Evolutionary conservation across 352 stramenopile species (phyloP), one percentile per base, ranked within the genome.

Genomic region (Globisporangium heterothallicum): DNA sequence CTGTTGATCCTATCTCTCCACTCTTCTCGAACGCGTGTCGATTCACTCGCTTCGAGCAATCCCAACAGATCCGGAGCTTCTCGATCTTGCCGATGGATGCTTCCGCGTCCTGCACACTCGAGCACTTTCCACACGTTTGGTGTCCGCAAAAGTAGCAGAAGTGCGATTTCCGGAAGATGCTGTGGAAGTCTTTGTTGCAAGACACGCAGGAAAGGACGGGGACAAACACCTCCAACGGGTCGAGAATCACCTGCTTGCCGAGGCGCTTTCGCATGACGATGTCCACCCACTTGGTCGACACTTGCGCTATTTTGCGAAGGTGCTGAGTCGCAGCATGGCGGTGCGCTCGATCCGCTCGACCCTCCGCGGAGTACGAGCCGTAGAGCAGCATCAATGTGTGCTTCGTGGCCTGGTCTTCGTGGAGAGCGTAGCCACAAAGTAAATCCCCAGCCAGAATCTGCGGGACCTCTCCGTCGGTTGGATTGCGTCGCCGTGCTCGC

Each of bases 321-420:
- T 45, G 35, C 21, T 59, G 43, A 45, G 34, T 59, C 45, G 36
- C 53, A 14, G 53, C 32, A 27, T 59, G 34, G 21, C 53, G 53
- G 19, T 52, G 32, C 10, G 42, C 25, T 19, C 42, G 52, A 19
- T 52, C 43, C 10, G 32, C 44, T 1, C 22, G 32, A 38, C 12
- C n/a, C 32, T 38, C 16, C 12, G 36, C 26, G 22, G 35, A 25
- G 21, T 59, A 59, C 16, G 53, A 30, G 1, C 58, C 54, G 43
- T 68, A 56, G 22, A 56, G 27, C 25, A 68, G 36, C 27, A 70
- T 52, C 4, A 48, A 26, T 2, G 59, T 68, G 41, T 59, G 44
- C 21, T 58, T 47, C 10, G 54, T 61, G 16, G 42, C 34, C 5
- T 42, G 35, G 36, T 65, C 54, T 40, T 70, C 58, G n/a, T 62